phyloP scores from a whole-genome alignment of 75 land plant species.

The Picea glauca region DNA sequence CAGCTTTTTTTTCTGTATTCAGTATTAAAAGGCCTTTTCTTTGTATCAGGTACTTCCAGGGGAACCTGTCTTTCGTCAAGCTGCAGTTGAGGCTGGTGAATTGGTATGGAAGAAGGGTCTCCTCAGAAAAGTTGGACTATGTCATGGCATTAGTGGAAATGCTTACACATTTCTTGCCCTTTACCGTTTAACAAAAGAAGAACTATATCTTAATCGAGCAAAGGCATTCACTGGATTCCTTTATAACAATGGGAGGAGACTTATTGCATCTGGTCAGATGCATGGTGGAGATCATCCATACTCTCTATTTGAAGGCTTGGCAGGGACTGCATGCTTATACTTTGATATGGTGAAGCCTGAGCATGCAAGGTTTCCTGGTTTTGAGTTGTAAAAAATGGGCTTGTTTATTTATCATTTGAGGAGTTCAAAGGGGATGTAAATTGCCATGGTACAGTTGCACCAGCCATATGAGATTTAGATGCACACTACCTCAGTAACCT shows the following conservation, averaged over 20 bases:
- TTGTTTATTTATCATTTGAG: no score
- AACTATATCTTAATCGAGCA: slow-evolving; percentile 50
- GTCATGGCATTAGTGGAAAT: slow-evolving; percentile 75
- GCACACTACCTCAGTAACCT: no score
- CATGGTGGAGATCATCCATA: slow-evolving; percentile 45
- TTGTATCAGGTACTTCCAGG: slow-evolving; percentile 51
- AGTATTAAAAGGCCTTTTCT: no score
- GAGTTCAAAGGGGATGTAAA: no score
- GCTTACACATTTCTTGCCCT: slow-evolving; percentile 72
- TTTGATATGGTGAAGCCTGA: slow-evolving; percentile 57
- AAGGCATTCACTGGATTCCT: slow-evolving; percentile 54
- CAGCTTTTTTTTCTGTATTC: no score
- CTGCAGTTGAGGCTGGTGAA: slow-evolving; percentile 81
- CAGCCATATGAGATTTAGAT: no score
- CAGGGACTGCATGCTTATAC: slow-evolving; percentile 68
- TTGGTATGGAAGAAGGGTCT: slow-evolving; percentile 79
- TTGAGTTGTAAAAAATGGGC: slow-evolving; percentile 38
- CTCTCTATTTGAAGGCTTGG: slow-evolving; percentile 75
- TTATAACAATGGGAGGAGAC: slow-evolving; percentile 22
- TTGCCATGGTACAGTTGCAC: no score
- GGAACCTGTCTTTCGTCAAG: slow-evolving; percentile 62
- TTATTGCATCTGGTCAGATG: slow-evolving; percentile 25
- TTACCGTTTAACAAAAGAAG: slow-evolving; percentile 43
- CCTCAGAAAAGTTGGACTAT: slow-evolving; percentile 58
- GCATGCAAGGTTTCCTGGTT: slow-evolving; percentile 68